These are phyloP conservation scores for Lunularia cruciata DNA, from an alignment of 225 moss, liverwort and hornwort genomes.

Conservation along the genomic window DNA sequence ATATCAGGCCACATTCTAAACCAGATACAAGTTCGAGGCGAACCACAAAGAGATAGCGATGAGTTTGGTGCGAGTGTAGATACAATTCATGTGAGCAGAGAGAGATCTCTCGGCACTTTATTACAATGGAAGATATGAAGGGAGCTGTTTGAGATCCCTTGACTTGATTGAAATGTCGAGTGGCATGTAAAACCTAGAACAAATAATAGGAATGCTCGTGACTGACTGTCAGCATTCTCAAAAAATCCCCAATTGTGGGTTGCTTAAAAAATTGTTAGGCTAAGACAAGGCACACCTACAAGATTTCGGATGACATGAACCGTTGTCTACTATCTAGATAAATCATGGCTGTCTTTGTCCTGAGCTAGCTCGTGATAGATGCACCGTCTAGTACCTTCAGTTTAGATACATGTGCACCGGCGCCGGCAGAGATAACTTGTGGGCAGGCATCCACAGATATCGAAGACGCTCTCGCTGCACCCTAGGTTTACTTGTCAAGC, in stretches of 20 bases:
- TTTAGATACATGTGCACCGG: slow-evolving; percentile 15
- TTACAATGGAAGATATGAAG: slow-evolving; percentile 20
- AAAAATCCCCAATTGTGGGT: slow-evolving; percentile 27
- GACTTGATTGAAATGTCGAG: not conserved
- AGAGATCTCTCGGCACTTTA: slow-evolving; percentile 14
- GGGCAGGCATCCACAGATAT: not conserved
- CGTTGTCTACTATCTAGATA: slow-evolving; percentile 6
- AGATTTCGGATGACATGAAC: not conserved
- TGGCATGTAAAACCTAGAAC: slow-evolving; percentile 12
- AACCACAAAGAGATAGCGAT: too few species aligned
- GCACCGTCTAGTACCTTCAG: slow-evolving; percentile 2
- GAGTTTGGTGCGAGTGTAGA: too few species aligned
- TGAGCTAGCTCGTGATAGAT: slow-evolving; percentile 1
- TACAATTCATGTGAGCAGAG: not conserved
- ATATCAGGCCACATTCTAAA: too few species aligned
- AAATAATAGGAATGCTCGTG: slow-evolving; percentile 26
- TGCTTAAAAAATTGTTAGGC: slow-evolving; percentile 13
- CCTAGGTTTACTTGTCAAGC: slow-evolving; percentile 19
- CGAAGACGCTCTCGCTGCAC: not conserved
- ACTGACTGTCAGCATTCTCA: slow-evolving; percentile 12
- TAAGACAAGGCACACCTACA: slow-evolving; percentile 20
- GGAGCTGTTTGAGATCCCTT: slow-evolving; percentile 22
- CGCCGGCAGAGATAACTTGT: slow-evolving; percentile 1
- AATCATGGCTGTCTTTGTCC: not conserved
- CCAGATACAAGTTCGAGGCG: too few species aligned